Evolutionary conservation across 2,329 filamentous ascomycete species (phyloP), one percentile per base, ranked within the genome.

Genomic region (Colletotrichum spaethianum): DNA sequence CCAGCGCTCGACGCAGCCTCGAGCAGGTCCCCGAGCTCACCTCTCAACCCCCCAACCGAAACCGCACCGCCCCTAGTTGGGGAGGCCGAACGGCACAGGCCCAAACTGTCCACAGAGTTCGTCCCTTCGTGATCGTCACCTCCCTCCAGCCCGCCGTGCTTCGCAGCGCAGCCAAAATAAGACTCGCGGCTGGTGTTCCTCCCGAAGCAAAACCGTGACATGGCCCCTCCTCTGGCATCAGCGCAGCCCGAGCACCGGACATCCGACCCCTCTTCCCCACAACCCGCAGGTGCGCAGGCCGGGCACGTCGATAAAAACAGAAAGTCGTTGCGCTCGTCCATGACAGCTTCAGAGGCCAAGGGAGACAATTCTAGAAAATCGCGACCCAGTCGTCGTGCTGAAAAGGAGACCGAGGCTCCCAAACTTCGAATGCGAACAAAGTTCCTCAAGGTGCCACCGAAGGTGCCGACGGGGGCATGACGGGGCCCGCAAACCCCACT

Each of bases 221-320:
- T 26, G 44, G 38, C 52, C 59, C 42, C 12, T 28, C 23, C 5
- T 28, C n/a, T 53, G 38, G 52, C 59, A 33, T 52, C n/a, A 63
- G 52, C 52, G 44, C 8, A 33, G 69, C 48, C 65, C 57, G 38
- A 69, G 65, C 69, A 69, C 46, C 65, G 38, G 59, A 56, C 59
- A 60, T 60, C 46, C 59, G 50, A 42, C n/a, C 31, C 44, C n/a
- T n/a, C n/a, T n/a, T n/a, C n/a, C n/a, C 18, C 48, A 18, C 3
- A 18, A 23, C n/a, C 11, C 7, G 23, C 57, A 46, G 20, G 28
- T 18, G 18, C 18, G n/a, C n/a, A 48, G 2, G 5, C 2, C 33
- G 20, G n/a, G n/a, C n/a, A n/a, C n/a, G n/a, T n/a, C n/a, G n/a
- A n/a, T n/a, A 56, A 16, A 56, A 12, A 26, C 28, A 18, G 16